Evolutionary conservation across 352 stramenopile species (phyloP).

Genomic region (Pythium aquatile): DNA sequence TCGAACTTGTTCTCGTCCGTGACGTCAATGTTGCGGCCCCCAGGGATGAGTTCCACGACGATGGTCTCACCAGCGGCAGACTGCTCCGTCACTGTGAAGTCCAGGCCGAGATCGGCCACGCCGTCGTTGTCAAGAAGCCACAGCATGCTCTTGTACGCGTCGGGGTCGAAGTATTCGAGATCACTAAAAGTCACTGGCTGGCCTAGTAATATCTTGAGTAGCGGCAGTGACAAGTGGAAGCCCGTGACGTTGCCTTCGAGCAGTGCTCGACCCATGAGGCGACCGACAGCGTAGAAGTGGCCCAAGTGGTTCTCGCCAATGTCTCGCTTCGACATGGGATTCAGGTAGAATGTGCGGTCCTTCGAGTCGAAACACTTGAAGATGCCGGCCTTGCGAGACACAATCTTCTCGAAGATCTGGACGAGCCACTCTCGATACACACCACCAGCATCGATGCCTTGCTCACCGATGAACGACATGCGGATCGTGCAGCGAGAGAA

Average conservation of each 20-base stretch:
- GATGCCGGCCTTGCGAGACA: constrained; percentile 40
- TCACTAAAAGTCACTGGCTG: constrained; percentile 94
- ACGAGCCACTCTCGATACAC: constrained; percentile 88
- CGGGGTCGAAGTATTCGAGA: constrained; percentile 80
- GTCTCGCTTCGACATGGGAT: constrained; percentile 53
- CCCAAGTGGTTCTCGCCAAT: constrained; percentile 66
- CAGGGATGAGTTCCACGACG: constrained; percentile 59
- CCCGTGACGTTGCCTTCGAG: constrained; percentile 93
- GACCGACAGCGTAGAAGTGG: constrained; percentile 55
- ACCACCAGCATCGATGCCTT: constrained; percentile 74
- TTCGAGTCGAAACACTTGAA: constrained; percentile 55
- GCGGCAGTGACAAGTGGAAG: constrained; percentile 92
- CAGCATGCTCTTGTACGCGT: constrained; percentile 52
- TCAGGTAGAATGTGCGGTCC: constrained; percentile 55
- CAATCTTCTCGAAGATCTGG: constrained; percentile 61
- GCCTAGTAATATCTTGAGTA: constrained; percentile 97
- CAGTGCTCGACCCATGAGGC: constrained; percentile 57
- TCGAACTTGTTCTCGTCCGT: constrained; percentile 94
- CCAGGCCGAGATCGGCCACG: constrained; percentile 51
- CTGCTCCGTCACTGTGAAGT: constrained; percentile 57
- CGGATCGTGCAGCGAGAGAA: constrained; percentile 53
- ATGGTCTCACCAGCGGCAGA: constrained; percentile 19
- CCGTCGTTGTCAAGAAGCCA: constrained; percentile 65
- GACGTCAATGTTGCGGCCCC: constrained; percentile 77
- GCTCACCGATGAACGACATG: constrained; percentile 83